A percentile compares a stretch with the other conserved stretches of the same genome.
These are phyloP conservation scores for Dillenia turbinata DNA, from an alignment of 164 flowering plant species.

Conservation along the genomic window DNA sequence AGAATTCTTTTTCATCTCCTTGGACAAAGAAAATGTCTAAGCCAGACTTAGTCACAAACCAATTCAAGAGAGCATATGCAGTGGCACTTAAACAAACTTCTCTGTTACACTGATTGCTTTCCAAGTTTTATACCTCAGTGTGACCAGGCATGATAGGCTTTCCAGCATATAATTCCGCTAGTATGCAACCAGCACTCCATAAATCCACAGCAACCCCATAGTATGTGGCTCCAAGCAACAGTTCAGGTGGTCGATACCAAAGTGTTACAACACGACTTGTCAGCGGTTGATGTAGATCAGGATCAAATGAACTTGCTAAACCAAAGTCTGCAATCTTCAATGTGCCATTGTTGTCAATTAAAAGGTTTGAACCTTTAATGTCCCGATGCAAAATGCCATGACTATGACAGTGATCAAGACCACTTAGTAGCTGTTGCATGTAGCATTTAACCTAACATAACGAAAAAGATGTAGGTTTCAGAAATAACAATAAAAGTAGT, in stretches of 20 bases:
- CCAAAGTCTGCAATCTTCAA: slow-evolving; percentile 88
- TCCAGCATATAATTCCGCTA: slow-evolving; percentile 66
- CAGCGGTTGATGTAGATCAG: slow-evolving; percentile 33
- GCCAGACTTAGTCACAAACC: too few relatives aligned
- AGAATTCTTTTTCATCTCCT: too few relatives aligned
- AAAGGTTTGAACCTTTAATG: slow-evolving; percentile 74
- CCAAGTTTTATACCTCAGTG: slow-evolving; percentile 55
- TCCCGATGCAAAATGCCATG: slow-evolving; percentile 63
- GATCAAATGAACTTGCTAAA: slow-evolving; percentile 54
- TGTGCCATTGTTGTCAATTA: slow-evolving; percentile 56
- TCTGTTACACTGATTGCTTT: too few relatives aligned
- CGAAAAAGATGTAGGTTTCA: not conserved
- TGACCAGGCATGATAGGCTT: slow-evolving; percentile 84
- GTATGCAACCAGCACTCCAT: slow-evolving; percentile 88
- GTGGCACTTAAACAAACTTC: not conserved
- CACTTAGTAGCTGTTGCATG: slow-evolving; percentile 65
- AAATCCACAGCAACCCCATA: slow-evolving; percentile 76
- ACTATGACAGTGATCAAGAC: slow-evolving; percentile 66
- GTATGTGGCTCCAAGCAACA: slow-evolving; percentile 62
- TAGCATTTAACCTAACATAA: slow-evolving; percentile 55
- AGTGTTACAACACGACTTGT: slow-evolving; percentile 86
- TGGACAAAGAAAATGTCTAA: too few relatives aligned
- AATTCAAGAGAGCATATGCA: too few relatives aligned
- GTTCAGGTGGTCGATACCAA: slow-evolving; percentile 90
- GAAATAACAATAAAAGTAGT: too few relatives aligned